Evolutionary conservation across 2,329 filamentous ascomycete species (phyloP).

Genomic region (Cadophora luteo-olivacea): DNA sequence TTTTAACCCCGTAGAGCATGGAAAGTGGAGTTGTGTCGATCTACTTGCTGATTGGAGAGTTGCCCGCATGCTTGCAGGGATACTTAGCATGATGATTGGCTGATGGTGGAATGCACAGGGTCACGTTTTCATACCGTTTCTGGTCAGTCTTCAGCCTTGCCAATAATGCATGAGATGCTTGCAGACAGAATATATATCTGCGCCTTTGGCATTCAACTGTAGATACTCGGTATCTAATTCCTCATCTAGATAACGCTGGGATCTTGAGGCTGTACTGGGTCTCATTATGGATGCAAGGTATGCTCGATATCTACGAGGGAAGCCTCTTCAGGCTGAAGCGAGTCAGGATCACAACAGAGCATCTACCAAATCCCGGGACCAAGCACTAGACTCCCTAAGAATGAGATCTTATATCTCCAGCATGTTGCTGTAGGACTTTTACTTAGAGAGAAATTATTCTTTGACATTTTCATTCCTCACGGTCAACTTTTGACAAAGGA

Average conservation of each 20-base stretch:
- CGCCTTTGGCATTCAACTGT: conserved; percentile 3
- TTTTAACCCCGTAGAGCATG: conserved; percentile 17
- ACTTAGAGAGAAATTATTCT: not conserved
- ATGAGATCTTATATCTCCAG: not conserved
- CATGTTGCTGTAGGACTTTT: not conserved
- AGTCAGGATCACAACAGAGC: not conserved
- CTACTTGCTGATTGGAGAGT: not conserved
- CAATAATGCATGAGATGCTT: not conserved
- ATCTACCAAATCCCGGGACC: not conserved
- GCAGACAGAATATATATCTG: not conserved
- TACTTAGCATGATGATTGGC: conserved; percentile 19
- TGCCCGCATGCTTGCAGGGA: conserved; percentile 15
- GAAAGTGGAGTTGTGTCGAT: conserved; percentile 23
- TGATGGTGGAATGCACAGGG: conserved; percentile 12
- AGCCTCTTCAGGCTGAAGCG: conserved; percentile 2
- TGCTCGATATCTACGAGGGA: not conserved
- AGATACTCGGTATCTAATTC: not conserved
- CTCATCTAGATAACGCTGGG: not conserved
- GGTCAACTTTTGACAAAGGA: not conserved
- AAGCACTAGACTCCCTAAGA: not conserved
- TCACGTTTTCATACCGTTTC: conserved; percentile 22
- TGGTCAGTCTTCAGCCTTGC: conserved; percentile 15
- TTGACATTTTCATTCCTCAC: not conserved
- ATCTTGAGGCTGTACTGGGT: not conserved
- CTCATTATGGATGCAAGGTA: not conserved